phyloP scores from a whole-genome alignment of 169 alveolate genomes.

The Perkinsus olseni region DNA sequence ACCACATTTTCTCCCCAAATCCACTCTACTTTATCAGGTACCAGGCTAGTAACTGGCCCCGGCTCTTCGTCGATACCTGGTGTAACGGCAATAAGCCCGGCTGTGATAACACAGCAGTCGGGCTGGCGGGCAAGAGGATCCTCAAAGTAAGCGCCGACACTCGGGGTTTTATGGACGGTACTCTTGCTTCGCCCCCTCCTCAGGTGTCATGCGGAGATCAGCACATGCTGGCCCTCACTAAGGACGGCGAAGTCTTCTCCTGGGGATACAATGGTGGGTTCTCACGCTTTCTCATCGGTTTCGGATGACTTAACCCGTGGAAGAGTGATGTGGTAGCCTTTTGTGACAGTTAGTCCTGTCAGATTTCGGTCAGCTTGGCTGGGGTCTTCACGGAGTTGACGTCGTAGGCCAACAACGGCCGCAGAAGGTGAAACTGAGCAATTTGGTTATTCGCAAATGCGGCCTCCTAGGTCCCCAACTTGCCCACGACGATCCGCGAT shows the following conservation, averaged over 20 bases:
- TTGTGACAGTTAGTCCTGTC: not conserved
- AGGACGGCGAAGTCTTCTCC: constrained; percentile 30
- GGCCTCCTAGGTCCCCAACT: not conserved
- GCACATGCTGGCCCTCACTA: constrained; percentile 31
- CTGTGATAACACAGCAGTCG: not conserved
- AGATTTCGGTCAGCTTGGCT: constrained; percentile 33
- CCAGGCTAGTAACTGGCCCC: constrained; percentile 9
- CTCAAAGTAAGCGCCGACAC: not conserved
- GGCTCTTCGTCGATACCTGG: constrained; percentile 2
- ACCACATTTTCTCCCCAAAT: too few species aligned
- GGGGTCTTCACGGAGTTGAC: constrained; percentile 6
- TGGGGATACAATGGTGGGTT: constrained; percentile 43
- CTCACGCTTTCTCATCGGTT: too few species aligned
- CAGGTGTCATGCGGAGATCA: not conserved
- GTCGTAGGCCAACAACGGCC: constrained; percentile 4
- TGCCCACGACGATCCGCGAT: not conserved
- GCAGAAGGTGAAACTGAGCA: not conserved
- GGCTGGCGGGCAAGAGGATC: not conserved
- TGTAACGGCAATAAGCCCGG: not conserved
- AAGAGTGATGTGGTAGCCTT: too few species aligned
- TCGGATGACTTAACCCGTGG: too few species aligned
- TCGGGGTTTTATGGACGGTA: not conserved
- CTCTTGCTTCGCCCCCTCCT: not conserved
- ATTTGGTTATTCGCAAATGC: too few species aligned
- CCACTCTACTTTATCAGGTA: not conserved